A percentile compares a stretch with the other conserved stretches of the same genome.
Conservation (phyloP, 768 basidiomycete species). For the Pulveroboletus ravenelii region DNA sequence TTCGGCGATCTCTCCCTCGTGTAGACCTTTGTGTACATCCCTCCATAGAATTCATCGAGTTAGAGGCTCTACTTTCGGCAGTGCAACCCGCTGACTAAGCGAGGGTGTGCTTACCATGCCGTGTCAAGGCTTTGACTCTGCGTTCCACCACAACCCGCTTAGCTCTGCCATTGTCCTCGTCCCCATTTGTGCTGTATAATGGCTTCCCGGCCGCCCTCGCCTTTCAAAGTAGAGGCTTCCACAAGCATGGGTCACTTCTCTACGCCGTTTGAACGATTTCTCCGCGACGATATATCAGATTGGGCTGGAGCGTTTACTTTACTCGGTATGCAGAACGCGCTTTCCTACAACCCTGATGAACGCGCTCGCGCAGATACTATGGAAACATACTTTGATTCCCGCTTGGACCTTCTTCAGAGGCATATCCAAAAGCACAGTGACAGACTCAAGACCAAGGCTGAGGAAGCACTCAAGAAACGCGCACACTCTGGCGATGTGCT, state of each 20-base stretch:
- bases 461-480: conserved; percentile 70
- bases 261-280: conserved; percentile 66
- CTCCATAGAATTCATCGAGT: conserved; percentile 16
- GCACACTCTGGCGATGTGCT: conserved; percentile 52
- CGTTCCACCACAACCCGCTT: background rate
- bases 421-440: conserved; percentile 85
- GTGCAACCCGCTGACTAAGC: conserved; percentile 22
- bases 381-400: conserved; percentile 94
- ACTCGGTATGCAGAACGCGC: conserved; percentile 51
- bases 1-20: conserved; percentile 92
- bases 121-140: conserved; percentile 1
- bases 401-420: conserved; percentile 77
- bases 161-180: conserved; percentile 14
- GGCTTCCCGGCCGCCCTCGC: conserved; percentile 38
- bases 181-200: conserved; percentile 19
- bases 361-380: conserved; percentile 63
- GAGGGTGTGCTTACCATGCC: background rate
- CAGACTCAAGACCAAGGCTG: conserved; percentile 74
- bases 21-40: conserved; percentile 43
- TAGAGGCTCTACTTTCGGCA: no score
- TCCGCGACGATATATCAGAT: conserved; percentile 69
- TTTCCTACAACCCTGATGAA: background rate
- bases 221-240: conserved; percentile 30
- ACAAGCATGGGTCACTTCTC: conserved; percentile 54
- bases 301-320: conserved; percentile 82